Evolutionary conservation across 768 basidiomycete genomes (phyloP).

Genomic region (Mycena epipterygia): DNA sequence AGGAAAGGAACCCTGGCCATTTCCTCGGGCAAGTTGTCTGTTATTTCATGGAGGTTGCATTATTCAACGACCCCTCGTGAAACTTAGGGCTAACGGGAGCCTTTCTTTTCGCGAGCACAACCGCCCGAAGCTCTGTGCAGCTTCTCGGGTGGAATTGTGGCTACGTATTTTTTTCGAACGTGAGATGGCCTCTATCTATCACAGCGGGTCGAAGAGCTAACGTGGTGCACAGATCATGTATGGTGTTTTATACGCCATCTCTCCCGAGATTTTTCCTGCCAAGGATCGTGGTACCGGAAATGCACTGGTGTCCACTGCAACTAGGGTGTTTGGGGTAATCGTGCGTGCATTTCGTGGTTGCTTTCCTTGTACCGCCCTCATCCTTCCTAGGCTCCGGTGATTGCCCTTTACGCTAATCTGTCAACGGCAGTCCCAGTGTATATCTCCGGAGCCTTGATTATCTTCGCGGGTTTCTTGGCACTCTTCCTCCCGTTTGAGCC

Average conservation of each 20-base stretch:
- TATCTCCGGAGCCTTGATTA: conserved; percentile 74
- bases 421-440: conserved; percentile 79
- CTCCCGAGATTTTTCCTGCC: conserved; percentile 79
- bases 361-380: neutral
- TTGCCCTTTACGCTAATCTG: conserved; percentile 78
- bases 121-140: conserved; percentile 66
- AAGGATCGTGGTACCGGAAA: conserved; percentile 83
- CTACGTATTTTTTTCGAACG: conserved; percentile 74
- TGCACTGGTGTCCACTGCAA: conserved; percentile 70
- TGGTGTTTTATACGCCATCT: conserved; percentile 78
- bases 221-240: conserved; percentile 70
- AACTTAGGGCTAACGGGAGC: conserved; percentile 77
- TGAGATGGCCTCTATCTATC: conserved; percentile 44
- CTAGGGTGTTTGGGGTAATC: conserved; percentile 77
- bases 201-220: conserved; percentile 1
- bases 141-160: conserved; percentile 85
- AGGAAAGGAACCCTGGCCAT: conserved; percentile 76
- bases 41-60: conserved; percentile 40
- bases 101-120: conserved; percentile 83
- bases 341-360: conserved; percentile 52
- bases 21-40: conserved; percentile 66
- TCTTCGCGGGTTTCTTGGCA: conserved; percentile 71
- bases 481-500: conserved; percentile 82
- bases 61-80: conserved; percentile 60
- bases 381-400: conserved; percentile 69